phyloP scores from a whole-genome alignment of 192 early-diverging fungal genomes.

The Coemansia sp. region DNA sequence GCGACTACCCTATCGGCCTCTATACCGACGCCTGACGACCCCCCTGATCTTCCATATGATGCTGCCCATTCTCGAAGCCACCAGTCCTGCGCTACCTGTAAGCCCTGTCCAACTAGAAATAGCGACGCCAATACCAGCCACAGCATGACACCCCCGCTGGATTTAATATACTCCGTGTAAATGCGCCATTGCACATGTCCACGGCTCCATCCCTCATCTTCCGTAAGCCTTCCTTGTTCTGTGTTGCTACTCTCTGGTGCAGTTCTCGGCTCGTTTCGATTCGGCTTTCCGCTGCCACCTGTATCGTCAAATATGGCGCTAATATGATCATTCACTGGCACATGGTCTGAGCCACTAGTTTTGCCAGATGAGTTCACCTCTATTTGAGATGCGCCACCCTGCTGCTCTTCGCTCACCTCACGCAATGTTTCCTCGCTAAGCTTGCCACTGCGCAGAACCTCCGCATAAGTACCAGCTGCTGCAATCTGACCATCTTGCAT shows the following conservation, averaged over 20 bases:
- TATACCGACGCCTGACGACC: not conserved
- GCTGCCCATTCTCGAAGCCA: slow-evolving; percentile 55
- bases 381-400: slow-evolving; percentile 22
- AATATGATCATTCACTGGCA: slow-evolving; percentile 3
- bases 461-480: slow-evolving; percentile 54
- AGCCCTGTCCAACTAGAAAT: slow-evolving; percentile 31
- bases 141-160: slow-evolving; percentile 64
- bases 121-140: slow-evolving; percentile 57
- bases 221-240: slow-evolving; percentile 63
- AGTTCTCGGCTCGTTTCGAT: not conserved
- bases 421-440: slow-evolving; percentile 39
- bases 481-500: slow-evolving; percentile 66
- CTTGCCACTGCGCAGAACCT: slow-evolving; percentile 35
- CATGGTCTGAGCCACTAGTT: slow-evolving; percentile 11
- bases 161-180: slow-evolving; percentile 72
- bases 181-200: slow-evolving; percentile 75
- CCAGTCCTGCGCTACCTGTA: slow-evolving; percentile 49
- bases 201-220: slow-evolving; percentile 75
- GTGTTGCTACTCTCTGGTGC: not conserved
- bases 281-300: slow-evolving; percentile 46
- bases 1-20: not conserved
- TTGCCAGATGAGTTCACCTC: slow-evolving; percentile 10
- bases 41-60: slow-evolving; percentile 21
- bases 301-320: slow-evolving; percentile 30
- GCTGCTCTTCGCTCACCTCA: slow-evolving; percentile 32